Percentiles rank a stretch among this genome's conserved stretches.
Evolutionary conservation across 495 filamentous ascomycete species (phyloP).

Genomic region (Cairneyella variabilis): DNA sequence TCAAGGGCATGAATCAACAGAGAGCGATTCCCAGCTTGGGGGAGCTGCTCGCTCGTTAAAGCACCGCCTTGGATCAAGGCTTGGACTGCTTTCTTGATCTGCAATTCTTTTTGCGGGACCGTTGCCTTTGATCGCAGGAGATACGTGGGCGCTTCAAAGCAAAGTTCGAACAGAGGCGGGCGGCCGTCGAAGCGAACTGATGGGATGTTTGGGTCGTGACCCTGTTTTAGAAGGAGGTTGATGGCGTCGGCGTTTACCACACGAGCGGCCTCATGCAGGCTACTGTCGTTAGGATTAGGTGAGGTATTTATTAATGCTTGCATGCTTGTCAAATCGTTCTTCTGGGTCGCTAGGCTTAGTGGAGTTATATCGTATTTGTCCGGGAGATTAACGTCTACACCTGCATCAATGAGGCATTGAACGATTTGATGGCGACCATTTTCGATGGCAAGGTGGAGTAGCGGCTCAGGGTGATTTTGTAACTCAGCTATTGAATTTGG

Average conservation of each 20-base stretch:
- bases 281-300: conserved; percentile 12
- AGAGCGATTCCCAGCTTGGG: conserved; percentile 9
- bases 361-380: conserved; percentile 10
- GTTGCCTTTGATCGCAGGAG: conserved; percentile 7
- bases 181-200: conserved; percentile 11
- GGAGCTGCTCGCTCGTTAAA: background rate
- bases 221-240: conserved; percentile 8
- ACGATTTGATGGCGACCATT: conserved; percentile 5
- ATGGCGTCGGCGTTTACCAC: conserved; percentile 14
- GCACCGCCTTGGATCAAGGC: conserved; percentile 11
- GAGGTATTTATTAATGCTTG: conserved; percentile 10
- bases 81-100: conserved; percentile 8
- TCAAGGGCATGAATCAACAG: conserved; percentile 15
- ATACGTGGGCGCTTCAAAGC: conserved; percentile 8
- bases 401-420: conserved; percentile 8
- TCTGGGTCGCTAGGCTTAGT: conserved; percentile 10
- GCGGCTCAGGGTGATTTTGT: conserved; percentile 2
- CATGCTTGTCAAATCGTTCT: conserved; percentile 16
- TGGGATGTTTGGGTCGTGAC: conserved; percentile 18
- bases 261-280: conserved; percentile 20
- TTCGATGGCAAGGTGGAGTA: conserved; percentile 19
- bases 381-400: conserved; percentile 9
- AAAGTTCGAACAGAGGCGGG: conserved; percentile 17
- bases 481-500: conserved; percentile 8
- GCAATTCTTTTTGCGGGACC: background rate